Percentiles rank a stretch among this genome's conserved stretches.
These are phyloP conservation scores for Leccinum insigne DNA, from an alignment of 1,284 basidiomycete genomes.

Conservation along the genomic window DNA sequence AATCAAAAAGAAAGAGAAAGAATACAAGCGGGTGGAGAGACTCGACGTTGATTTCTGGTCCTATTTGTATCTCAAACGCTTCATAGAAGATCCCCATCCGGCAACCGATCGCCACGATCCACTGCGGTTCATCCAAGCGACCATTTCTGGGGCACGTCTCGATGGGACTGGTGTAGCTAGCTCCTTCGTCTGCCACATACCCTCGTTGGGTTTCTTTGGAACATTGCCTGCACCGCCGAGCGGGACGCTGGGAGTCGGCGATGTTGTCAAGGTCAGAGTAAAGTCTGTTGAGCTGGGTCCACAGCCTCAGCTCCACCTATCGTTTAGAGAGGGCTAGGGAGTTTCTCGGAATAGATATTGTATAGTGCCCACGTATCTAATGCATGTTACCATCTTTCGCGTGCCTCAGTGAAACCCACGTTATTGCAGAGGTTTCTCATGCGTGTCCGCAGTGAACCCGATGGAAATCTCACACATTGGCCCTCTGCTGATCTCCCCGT, in stretches of 20 bases:
- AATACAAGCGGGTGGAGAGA: constrained; percentile 23
- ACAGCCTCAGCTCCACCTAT: constrained; percentile 22
- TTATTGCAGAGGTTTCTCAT: background rate
- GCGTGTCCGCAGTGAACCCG: background rate
- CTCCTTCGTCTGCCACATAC: constrained; percentile 27
- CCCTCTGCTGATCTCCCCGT: background rate
- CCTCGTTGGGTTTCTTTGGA: constrained; percentile 26
- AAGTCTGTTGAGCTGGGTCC: constrained; percentile 25
- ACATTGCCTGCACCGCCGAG: constrained; percentile 13
- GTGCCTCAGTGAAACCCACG: background rate
- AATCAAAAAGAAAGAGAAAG: constrained; percentile 33
- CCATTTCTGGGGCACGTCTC: constrained; percentile 19
- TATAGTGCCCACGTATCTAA: background rate
- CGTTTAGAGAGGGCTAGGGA: constrained; percentile 7
- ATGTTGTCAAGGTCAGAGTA: constrained; percentile 25
- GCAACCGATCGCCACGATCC: constrained; percentile 24
- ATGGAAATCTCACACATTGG: background rate
- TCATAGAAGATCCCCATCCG: constrained; percentile 29
- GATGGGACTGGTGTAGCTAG: constrained; percentile 13
- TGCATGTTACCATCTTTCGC: background rate
- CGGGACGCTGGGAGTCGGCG: constrained; percentile 20
- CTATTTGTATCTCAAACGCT: constrained; percentile 33
- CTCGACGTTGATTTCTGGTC: constrained; percentile 50
- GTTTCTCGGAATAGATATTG: background rate
- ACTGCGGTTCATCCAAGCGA: constrained; percentile 24